Conservation (phyloP, 129 eudicot species). For the Silybum marianum region DNA sequence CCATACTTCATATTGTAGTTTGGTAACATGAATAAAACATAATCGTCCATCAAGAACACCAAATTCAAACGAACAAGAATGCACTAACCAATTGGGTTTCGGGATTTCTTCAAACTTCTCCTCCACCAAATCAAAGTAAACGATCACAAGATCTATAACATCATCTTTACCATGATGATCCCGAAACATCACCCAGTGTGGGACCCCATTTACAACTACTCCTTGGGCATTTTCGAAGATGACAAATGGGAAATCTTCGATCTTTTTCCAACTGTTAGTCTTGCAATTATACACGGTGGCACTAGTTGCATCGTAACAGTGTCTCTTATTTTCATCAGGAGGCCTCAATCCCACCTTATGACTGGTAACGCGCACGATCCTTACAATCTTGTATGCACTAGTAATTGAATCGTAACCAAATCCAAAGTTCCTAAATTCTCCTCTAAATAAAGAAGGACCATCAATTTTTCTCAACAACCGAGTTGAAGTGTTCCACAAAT, state of each 20-base stretch:
- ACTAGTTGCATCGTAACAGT: constrained; percentile 14
- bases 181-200: constrained; percentile 26
- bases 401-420: constrained; percentile 19
- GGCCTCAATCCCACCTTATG: not conserved
- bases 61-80: not conserved
- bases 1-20: not conserved
- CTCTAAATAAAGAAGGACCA: not conserved
- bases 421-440: constrained; percentile 12
- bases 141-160: constrained; percentile 8
- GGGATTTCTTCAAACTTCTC: constrained; percentile 24
- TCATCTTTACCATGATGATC: constrained; percentile 1
- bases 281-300: constrained; percentile 19
- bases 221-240: constrained; percentile 20
- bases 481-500: constrained; percentile 29
- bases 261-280: constrained; percentile 16
- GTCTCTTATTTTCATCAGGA: not conserved
- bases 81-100: constrained; percentile 18
- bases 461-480: not conserved
- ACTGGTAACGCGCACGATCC: constrained; percentile 20
- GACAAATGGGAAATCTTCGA: constrained; percentile 20
- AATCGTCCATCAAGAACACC: constrained; percentile 21
- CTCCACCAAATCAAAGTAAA: constrained; percentile 23
- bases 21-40: not conserved
- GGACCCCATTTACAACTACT: constrained; percentile 17
- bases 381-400: constrained; percentile 29